phyloP scores from a whole-genome alignment of 176 grass and related monocot species.

The Alopecurus myosuroides region DNA sequence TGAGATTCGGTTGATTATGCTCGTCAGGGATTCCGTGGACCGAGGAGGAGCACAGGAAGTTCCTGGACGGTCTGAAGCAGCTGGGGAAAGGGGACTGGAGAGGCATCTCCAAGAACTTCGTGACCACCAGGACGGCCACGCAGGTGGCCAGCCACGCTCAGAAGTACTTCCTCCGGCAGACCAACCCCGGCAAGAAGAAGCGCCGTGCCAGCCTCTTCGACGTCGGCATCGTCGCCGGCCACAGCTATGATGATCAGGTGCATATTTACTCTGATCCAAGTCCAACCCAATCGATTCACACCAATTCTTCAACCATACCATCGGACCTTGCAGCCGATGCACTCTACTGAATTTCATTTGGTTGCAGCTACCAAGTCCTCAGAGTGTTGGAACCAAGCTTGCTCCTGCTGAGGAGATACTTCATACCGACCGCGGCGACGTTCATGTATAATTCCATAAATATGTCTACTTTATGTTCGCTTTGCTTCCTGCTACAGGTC shows the following conservation, averaged over 20 bases:
- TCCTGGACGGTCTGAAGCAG: slow-evolving; percentile 66
- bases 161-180: slow-evolving; percentile 91
- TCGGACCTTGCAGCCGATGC: slow-evolving; percentile 11
- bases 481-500: background rate
- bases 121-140: slow-evolving; percentile 76
- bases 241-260: slow-evolving; percentile 2
- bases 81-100: slow-evolving; percentile 92
- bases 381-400: slow-evolving; percentile 3
- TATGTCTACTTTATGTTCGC: background rate
- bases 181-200: slow-evolving; percentile 78
- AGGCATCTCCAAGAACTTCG: slow-evolving; percentile 89
- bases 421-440: slow-evolving; percentile 44
- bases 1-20: background rate
- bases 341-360: background rate
- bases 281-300: background rate
- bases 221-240: slow-evolving; percentile 27
- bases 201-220: slow-evolving; percentile 94
- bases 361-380: slow-evolving; percentile 33
- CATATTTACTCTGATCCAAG: background rate
- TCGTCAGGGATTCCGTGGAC: slow-evolving; percentile 81
- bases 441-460: slow-evolving; percentile 11
- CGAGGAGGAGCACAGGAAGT: slow-evolving; percentile 90
- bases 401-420: slow-evolving; percentile 38
- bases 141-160: slow-evolving; percentile 98
- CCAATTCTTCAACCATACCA: background rate